Evolutionary conservation across 2,329 filamentous ascomycete species (phyloP).

Genomic region (Curvularia lunata): DNA sequence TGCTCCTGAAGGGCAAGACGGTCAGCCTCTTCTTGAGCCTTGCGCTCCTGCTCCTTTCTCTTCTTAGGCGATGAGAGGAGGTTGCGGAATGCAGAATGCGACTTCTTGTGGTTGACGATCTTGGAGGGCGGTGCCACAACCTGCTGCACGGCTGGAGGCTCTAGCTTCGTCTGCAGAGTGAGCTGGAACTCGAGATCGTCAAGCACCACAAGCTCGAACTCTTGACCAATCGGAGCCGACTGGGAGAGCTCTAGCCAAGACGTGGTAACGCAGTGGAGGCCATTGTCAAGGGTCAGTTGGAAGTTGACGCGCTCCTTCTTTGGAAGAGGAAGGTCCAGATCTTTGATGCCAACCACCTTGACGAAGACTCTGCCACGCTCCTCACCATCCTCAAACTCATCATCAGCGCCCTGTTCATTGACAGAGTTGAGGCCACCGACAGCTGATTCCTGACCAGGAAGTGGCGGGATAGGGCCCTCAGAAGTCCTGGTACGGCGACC

Average conservation of each 20-base stretch:
- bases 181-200: constrained; percentile 99
- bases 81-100: constrained; percentile 76
- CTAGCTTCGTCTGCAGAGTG: constrained; percentile 92
- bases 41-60: constrained; percentile 89
- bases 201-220: constrained; percentile 96
- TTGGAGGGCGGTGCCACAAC: constrained; percentile 64
- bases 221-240: constrained; percentile 93
- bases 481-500: constrained; percentile 64
- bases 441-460: constrained; percentile 88
- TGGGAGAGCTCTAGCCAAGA: constrained; percentile 91
- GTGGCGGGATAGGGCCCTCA: constrained; percentile 73
- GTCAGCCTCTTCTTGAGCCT: constrained; percentile 82
- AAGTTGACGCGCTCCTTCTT: constrained; percentile 91
- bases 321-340: constrained; percentile 88
- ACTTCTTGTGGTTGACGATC: constrained; percentile 74
- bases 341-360: constrained; percentile 98
- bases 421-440: constrained; percentile 68
- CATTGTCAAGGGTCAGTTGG: constrained; percentile 96
- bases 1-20: constrained; percentile 61
- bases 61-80: constrained; percentile 90
- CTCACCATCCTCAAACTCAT: constrained; percentile 74
- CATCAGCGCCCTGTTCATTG: constrained; percentile 70
- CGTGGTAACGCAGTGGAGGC: constrained; percentile 95
- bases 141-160: constrained; percentile 67
- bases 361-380: constrained; percentile 94